Evolutionary conservation across 208 protist species (phyloP), one percentile per base, ranked within the genome.

Genomic region (Trypanosoma platydactyli): DNA sequence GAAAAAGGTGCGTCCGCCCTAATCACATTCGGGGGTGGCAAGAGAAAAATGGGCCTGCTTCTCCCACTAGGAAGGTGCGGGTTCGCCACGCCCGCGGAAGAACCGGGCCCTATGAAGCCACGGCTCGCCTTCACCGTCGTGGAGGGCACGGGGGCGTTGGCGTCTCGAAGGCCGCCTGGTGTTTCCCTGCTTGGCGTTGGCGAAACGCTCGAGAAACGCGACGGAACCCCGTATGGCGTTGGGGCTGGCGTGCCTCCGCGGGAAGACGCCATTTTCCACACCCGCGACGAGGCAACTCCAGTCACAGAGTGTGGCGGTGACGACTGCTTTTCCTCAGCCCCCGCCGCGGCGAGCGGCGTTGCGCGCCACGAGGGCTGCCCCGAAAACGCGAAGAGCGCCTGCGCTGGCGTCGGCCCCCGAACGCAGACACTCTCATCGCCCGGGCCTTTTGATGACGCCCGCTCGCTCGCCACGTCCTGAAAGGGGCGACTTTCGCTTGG

Each of bases 11-110:
- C 18, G 29, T 50, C 33, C 45, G 33, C 18, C 25, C 57, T 20
- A 50, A 68, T 68, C 22, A 51, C 48, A 20, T 58, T 38, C 15
- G 62, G 62, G 15, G 62, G 62, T 44, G 50, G 33, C 18, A 68
- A 11, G 50, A 68, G 12, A 50, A 68, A 68, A 9, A 15, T 58
- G 27, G 62, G 40, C 5, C 40, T 38, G 18, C 24, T 25, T 24
- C 41, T 65, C 12, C 48, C 3, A 33, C 45, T 55, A 30, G 60
- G 24, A 5, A 49, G 24, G 45, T 24, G n/a, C 30, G 48, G 22
- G 27, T 24, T 65, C 16, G 45, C n/a, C 22, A 42, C 29, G 35
- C 18, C n/a, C 22, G 54, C 3, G 20, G 48, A 2, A n/a, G 48
- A 25, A 15, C n/a, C 27, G 5, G 3, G 12, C 30, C 5, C 29